Base-by-base conservation (phyloP, 2,329 filamentous ascomycete genomes). In the Byssoonygena ceratinophila region DNA sequence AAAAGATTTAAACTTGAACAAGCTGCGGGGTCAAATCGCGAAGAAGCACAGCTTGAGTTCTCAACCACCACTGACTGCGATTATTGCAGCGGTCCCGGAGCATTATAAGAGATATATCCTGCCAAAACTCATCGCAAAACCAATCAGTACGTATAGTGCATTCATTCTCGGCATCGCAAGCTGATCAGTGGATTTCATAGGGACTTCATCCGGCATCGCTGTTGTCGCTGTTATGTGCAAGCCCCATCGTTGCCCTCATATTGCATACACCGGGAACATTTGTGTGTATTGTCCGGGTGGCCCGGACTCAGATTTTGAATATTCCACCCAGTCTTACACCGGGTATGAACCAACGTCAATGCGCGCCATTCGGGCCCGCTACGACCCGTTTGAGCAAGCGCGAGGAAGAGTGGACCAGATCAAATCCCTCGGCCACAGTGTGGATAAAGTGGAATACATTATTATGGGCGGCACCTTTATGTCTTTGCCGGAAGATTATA, bases 181-280 rank as follows among this genome's bases (percentile, higher is more conserved):
- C 36, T 29, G 47, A n/a, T 58, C 22, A 5, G 5, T 51, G 6
- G 12, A 2, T 16, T 8, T 36, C n/a, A 5, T 23, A 87, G 82
- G 88, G 62, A 96, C 91, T 14, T 94, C 91, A 0, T 96, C 90
- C 49, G 92, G 92, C 54, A 98, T 98, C 62, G 92, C 92, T 1
- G 92, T 98, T 7, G 92, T 98, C 44, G 92, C 94, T 40, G 94
- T 98, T 60, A 98, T 98, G 92, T 97, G 92, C 78, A 98, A 98
- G 70, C 92, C 92, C 22, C 92, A 98, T 68, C 79, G 92, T 66
- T 98, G 92, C 65, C 92, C 92, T 16, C 92, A 98, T 66, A 98
- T 98, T 61, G 87, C 92, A 9, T 98, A 96, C 68, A 98, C 92
- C 0, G 92, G 92, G 57, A 98, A 98, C 66, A 97, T 98, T 57